A percentile compares a stretch with the other conserved stretches of the same genome.
Conservation (phyloP, 192 early-diverging fungal genomes). For the Entomortierella lignicola region DNA sequence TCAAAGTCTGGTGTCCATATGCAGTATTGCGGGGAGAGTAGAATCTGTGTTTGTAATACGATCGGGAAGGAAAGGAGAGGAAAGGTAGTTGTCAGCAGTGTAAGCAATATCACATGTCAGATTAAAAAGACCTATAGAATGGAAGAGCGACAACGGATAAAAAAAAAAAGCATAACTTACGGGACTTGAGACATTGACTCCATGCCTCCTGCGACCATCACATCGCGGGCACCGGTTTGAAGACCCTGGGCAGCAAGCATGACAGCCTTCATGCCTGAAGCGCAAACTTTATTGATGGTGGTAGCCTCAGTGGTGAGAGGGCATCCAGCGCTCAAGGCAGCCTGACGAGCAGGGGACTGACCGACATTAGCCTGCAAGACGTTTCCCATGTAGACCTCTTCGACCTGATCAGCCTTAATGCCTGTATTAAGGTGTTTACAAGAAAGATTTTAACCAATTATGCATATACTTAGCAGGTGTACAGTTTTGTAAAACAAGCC, state of each 20-base stretch:
- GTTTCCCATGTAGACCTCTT: constrained; percentile 97
- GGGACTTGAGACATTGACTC: constrained; percentile 97
- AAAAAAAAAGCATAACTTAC: constrained; percentile 55
- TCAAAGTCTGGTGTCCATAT: constrained; percentile 85
- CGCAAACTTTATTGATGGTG: constrained; percentile 99
- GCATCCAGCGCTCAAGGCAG: constrained; percentile 83
- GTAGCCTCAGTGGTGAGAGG: constrained; percentile 89
- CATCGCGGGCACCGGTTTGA: constrained; percentile 76
- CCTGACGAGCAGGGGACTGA: constrained; percentile 95
- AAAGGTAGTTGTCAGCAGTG: neutral
- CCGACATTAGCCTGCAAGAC: constrained; percentile 90
- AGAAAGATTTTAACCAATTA: neutral
- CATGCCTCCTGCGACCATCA: constrained; percentile 96
- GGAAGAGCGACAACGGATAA: neutral
- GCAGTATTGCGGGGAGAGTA: constrained; percentile 70
- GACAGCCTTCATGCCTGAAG: constrained; percentile 97
- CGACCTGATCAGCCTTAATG: constrained; percentile 82
- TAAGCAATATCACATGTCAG: constrained; percentile 40
- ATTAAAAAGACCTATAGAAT: constrained; percentile 2
- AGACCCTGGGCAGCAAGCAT: constrained; percentile 91
- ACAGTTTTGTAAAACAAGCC: too few relatives aligned
- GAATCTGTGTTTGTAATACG: constrained; percentile 38
- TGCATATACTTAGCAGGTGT: neutral
- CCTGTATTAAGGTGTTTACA: constrained; percentile 48
- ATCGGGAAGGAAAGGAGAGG: constrained; percentile 18